Evolutionary conservation across 73 alveolate species (phyloP).

Genomic region (Breviolum minutum): DNA sequence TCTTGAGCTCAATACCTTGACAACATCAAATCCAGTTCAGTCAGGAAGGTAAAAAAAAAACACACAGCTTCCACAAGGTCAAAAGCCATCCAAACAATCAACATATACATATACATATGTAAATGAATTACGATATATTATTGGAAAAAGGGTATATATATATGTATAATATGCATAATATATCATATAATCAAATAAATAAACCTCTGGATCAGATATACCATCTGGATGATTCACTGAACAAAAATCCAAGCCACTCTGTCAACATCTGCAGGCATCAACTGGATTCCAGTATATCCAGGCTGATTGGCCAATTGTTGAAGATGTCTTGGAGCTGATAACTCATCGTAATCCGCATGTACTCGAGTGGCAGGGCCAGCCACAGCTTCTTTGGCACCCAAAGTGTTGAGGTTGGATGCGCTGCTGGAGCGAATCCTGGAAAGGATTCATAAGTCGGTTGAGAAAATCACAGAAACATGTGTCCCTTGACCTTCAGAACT

Average conservation of each 20-base stretch:
- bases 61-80: background rate
- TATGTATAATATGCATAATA: too few species aligned
- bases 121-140: too few species aligned
- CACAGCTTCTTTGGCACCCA: background rate
- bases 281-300: slow-evolving; percentile 17
- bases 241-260: background rate
- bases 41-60: background rate
- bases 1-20: slow-evolving; percentile 11
- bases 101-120: background rate
- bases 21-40: background rate
- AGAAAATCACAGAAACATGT: too few species aligned
- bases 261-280: background rate
- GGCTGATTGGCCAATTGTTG: slow-evolving; percentile 27
- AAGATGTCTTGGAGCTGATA: slow-evolving; percentile 6
- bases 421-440: slow-evolving; percentile 47
- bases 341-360: slow-evolving; percentile 40
- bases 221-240: background rate
- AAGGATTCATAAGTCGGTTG: background rate
- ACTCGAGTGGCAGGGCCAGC: slow-evolving; percentile 29
- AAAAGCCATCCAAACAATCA: background rate
- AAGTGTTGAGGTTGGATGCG: slow-evolving; percentile 25
- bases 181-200: too few species aligned
- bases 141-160: too few species aligned
- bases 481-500: background rate
- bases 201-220: too few species aligned